Conservation (phyloP, 345 rosid genomes). For the Citrus inodora region DNA sequence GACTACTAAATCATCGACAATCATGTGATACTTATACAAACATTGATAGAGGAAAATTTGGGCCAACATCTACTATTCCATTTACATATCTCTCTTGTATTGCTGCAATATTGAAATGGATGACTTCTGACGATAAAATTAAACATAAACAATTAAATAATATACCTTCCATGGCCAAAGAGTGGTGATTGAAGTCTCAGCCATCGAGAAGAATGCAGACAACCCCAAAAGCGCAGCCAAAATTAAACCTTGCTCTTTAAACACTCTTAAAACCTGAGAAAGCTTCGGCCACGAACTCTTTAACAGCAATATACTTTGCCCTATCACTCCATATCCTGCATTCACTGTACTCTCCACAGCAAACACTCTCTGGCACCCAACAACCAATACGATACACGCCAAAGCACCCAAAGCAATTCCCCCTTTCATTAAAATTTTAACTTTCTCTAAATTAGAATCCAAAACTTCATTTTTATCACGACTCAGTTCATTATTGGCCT, state of each 20-base stretch:
- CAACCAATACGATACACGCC: slow-evolving; percentile 53
- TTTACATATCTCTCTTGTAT: not conserved
- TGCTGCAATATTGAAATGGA: not conserved
- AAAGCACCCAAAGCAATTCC: slow-evolving; percentile 61
- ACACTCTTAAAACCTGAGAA: slow-evolving; percentile 59
- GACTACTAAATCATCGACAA: not conserved
- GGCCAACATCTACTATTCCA: not conserved
- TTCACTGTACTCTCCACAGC: slow-evolving; percentile 64
- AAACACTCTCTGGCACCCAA: slow-evolving; percentile 56
- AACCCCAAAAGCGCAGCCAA: slow-evolving; percentile 70
- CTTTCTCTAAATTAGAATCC: slow-evolving; percentile 27
- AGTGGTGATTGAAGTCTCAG: slow-evolving; percentile 90
- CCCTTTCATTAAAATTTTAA: slow-evolving; percentile 43
- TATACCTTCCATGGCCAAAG: slow-evolving; percentile 96
- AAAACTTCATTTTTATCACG: slow-evolving; percentile 9
- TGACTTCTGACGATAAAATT: not conserved
- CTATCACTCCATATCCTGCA: slow-evolving; percentile 71
- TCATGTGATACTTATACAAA: not conserved
- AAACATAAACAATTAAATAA: not conserved
- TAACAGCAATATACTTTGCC: slow-evolving; percentile 50
- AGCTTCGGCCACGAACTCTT: slow-evolving; percentile 73
- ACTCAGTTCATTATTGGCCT: slow-evolving; percentile 25
- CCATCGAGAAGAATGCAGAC: slow-evolving; percentile 94
- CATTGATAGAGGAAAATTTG: not conserved
- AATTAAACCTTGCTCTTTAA: slow-evolving; percentile 79